Base-by-base conservation (phyloP, 1,139 yeast genomes). In the Lodderomyces parapsilosis region DNA sequence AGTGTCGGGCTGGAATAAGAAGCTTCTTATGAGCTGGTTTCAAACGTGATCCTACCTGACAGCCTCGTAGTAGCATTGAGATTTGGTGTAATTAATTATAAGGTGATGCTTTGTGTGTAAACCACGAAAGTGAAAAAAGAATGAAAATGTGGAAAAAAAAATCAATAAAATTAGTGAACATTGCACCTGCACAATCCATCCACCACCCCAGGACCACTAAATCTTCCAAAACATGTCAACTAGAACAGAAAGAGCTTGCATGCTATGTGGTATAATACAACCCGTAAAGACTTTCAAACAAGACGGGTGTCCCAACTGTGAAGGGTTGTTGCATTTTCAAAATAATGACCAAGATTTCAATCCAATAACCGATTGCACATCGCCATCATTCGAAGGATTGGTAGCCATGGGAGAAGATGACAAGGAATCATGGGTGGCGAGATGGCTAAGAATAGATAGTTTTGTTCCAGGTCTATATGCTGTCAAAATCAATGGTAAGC, bases 291-390 rank as follows among this genome's bases (percentile, higher is more conserved):
- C 80, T 57, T 93, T 91, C 60, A 80, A 86, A 41, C 82, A 81
- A 44, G 79, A 80, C 19, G 98, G 98, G 9, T 93, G 99, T 64
- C 99, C 99, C n/a, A 93, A 93, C 68, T 93, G 99, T 68, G 98
- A 89, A 57, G 83, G 93, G 44, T 83, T 90, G 38, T 72, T 86
- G 57, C 85, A 82, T 50, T 82, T 83, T 59, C 83, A 83, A 44
- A 93, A 86, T 56, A 14, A 6, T 14, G 33, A 30, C 33, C 82
- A 83, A 43, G 98, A 90, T 56, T 90, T 89, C 45, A 82, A 86
- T 18, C 80, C 88, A 36, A 86, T 85, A 23, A 86, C 87, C 61
- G 96, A 90, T 57, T 90, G 96, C 60, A 93, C 99, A 3, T 89
- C 96, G 22, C 98, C 98, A 33, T 82, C 96, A 0, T 94, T 90